Evolutionary conservation across 768 basidiomycete species (phyloP).

Genomic region (Pleurotus sapidus): DNA sequence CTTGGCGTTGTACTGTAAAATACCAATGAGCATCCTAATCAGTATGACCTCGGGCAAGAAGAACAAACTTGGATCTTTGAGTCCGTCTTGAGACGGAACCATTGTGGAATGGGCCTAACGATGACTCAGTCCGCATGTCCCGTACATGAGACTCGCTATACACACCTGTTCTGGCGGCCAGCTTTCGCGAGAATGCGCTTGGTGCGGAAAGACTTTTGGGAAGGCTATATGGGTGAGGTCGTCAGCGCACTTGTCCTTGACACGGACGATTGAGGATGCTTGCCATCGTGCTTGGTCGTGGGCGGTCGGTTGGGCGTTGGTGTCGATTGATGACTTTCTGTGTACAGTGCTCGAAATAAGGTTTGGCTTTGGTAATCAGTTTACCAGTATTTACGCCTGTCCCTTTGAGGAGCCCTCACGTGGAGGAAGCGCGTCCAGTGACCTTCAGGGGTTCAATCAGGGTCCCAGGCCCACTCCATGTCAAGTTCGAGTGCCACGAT

Average conservation of each 20-base stretch:
- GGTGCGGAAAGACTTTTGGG: constrained; percentile 97
- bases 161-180: constrained; percentile 90
- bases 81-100: constrained; percentile 97
- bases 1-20: constrained; percentile 82
- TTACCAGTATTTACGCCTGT: constrained; percentile 1
- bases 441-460: neutral
- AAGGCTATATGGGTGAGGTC: constrained; percentile 62
- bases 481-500: no score
- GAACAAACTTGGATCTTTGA: constrained; percentile 84
- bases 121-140: neutral
- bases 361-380: constrained; percentile 2
- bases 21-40: constrained; percentile 9
- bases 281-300: constrained; percentile 38
- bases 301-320: neutral
- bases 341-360: constrained; percentile 5
- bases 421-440: neutral
- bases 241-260: constrained; percentile 4
- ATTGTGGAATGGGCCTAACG: constrained; percentile 91
- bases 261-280: constrained; percentile 16
- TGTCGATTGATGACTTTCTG: constrained; percentile 4
- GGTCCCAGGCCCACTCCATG: no score
- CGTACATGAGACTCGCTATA: constrained; percentile 1
- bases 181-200: constrained; percentile 98
- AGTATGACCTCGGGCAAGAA: neutral
- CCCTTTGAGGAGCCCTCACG: neutral